Base-by-base conservation (phyloP, 345 rosid species). In the Eucalyptus coolabah region DNA sequence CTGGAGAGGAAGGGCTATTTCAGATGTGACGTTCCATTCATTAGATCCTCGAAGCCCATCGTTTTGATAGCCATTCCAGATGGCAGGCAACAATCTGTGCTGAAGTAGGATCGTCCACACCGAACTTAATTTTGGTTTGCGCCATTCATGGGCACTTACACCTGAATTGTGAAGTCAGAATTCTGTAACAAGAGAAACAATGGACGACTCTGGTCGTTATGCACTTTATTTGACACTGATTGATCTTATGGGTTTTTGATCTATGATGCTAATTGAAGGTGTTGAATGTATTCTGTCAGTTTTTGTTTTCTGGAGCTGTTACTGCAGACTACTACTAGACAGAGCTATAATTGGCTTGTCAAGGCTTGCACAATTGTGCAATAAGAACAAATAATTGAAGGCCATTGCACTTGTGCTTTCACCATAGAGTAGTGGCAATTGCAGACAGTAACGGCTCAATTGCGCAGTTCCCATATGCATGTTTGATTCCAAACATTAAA, bases 1-100 rank as follows among this genome's bases (percentile, higher is more conserved):
- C 94, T 97, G 77, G 99, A 97, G 95, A 96, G 99, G 94, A 97
- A 97, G 92, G 99, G 99, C 86, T 97, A 97, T 90, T 97, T 92
- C 91, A 94, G 95, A 89, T 96, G 98, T 47, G 99, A 97, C 91
- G 97, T 94, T 86, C 99, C 99, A 15, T 96, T 93, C 87, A 59
- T 92, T 56, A 94, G 95, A 88, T 89, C 98, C 21, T 95, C 97
- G 1, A 96, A 95, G 92, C 96, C 98, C 10, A 88, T 97, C 4
- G 96, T 97, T 88, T 92, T 97, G 50, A 90, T 94, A n/a, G 96
- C 97, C 4, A 95, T 96, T 91, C 99, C 99, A 5, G 99, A 98
- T 93, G 99, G 99, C 60, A 90, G 96, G 87, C 96, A 94, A 88
- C 92, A 93, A 63, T 88, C 93, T 9, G 50, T 88, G 37, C 89